phyloP scores from a whole-genome alignment of 2,329 filamentous ascomycete species.

The Colletotrichum horii region DNA sequence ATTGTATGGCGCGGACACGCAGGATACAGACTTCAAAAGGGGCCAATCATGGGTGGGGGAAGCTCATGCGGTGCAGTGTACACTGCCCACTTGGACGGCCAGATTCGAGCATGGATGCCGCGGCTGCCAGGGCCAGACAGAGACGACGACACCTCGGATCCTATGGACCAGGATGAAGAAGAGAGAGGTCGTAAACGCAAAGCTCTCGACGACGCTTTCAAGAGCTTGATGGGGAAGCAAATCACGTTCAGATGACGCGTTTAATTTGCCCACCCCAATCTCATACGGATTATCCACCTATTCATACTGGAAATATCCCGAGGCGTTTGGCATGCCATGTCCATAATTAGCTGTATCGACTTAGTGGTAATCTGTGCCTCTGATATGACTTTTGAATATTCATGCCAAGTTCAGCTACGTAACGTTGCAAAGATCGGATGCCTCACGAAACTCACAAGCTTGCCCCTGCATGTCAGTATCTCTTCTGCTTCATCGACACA shows the following conservation, averaged over 20 bases:
- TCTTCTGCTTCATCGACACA: not conserved
- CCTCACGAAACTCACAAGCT: not conserved
- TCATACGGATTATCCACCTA: not conserved
- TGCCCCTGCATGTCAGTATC: not conserved
- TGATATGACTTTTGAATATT: not conserved
- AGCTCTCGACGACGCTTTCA: slow-evolving; percentile 80
- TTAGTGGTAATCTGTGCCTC: not conserved
- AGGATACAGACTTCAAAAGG: slow-evolving; percentile 62
- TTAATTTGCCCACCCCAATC: not conserved
- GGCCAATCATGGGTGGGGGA: slow-evolving; percentile 64
- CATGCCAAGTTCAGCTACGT: not conserved
- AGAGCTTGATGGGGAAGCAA: slow-evolving; percentile 74
- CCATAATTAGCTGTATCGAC: not conserved
- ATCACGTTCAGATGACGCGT: slow-evolving; percentile 60
- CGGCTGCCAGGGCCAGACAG: slow-evolving; percentile 55
- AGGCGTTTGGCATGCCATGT: not conserved
- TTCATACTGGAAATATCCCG: not conserved
- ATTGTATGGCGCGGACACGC: slow-evolving; percentile 74
- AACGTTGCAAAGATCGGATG: not conserved
- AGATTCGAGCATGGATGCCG: slow-evolving; percentile 81
- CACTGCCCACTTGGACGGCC: slow-evolving; percentile 83
- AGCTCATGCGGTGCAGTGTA: slow-evolving; percentile 67
- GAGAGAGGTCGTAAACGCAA: slow-evolving; percentile 70
- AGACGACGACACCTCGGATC: slow-evolving; percentile 50
- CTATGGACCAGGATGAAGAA: slow-evolving; percentile 43